Base-by-base conservation (phyloP, 73 alveolate species). In the Diophrys sp. region DNA sequence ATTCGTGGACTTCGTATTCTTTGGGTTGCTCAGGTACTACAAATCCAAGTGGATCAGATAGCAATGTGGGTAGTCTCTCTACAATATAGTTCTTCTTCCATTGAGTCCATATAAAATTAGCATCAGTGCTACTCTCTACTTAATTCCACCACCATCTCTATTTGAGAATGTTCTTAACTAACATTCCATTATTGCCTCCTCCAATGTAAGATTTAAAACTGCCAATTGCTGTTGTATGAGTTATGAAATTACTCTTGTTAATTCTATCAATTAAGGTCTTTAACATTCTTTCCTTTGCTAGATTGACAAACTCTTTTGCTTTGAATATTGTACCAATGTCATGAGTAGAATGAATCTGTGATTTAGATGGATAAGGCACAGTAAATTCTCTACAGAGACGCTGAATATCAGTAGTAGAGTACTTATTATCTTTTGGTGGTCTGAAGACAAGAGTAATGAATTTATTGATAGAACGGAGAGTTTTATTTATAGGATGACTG, bases 91-190 rank as follows among this genome's bases (percentile, higher is more conserved):
- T 75, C 0, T 80, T 92, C 66, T 76, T 78, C 82, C 92, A 89
- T 67, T 88, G 74, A 74, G 95, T 91, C 95, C 97, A 91, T n/a
- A 90, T 85, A 75, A 91, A 91, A 81, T 91, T 83, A 23, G 75
- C 71, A 23, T 56, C 54, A 26, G 74, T 33, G 23, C 30, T 23
- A 29, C 73, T 79, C 77, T 87, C 83, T 29, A 55, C 79, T 2
- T 67, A 33, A 18, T 29, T 14, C 87, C 97, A 91, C 91, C 97
- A 87, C 91, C 93, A 87, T 67, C 97, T 83, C 23, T 57, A 66
- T 31, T 87, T 85, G 26, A 91, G 0, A 0, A 82, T 56, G 79
- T 69, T 62, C 32, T 90, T 54, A 31, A 91, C 83, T 1, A 91
- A 79, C 91, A 76, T 78, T 14, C 82, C 62, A 68, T 91, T 91